Base-by-base conservation (phyloP, 2,329 filamentous ascomycete genomes). In the Sphaerostilbella broomeana region DNA sequence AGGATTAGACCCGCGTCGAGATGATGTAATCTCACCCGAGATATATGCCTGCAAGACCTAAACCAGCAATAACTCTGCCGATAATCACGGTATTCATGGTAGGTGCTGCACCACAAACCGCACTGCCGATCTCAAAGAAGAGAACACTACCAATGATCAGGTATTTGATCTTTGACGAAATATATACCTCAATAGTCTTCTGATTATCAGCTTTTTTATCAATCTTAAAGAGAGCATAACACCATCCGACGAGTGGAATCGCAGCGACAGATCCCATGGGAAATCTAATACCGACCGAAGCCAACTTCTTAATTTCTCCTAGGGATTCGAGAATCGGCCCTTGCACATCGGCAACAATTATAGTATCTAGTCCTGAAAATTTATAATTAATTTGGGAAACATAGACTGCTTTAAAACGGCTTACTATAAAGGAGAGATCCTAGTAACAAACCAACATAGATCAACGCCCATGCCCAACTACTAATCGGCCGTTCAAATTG, bases 51-150 rank as follows among this genome's bases (percentile, higher is more conserved):
- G 51, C 48, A 1, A 63, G 66, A 4, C 65, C 64, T 17, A 62
- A 48, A 35, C 67, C 67, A 31, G 59, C 58, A 27, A 68, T 54
- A 10, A 59, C 63, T 20, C 65, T 57, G 6, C 67, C 67, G 8
- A 68, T 43, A 40, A 73, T 72, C 16, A 72, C 44, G 25, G 62
- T 59, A 45, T 64, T 51, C 55, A 68, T 66, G 16, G 38, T 59
- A 2, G 59, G 60, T 3, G 65, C 63, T 1, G 53, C 64, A 25
- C 64, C 66, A 41, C 65, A 68, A 6, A 64, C 40, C 2, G 58
- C 55, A 22, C 42, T 52, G 35, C 54, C 55, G 12, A 46, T 39
- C 36, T 49, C 47, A 38, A 54, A 55, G 5, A 53, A 15, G 37
- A 52, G 7, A 3, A 37, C 26, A n/a, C 35, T 29, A 6, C 22